Evolutionary conservation across 2,329 filamentous ascomycete genomes (phyloP).

Genomic region (Trichoderma atroviride): DNA sequence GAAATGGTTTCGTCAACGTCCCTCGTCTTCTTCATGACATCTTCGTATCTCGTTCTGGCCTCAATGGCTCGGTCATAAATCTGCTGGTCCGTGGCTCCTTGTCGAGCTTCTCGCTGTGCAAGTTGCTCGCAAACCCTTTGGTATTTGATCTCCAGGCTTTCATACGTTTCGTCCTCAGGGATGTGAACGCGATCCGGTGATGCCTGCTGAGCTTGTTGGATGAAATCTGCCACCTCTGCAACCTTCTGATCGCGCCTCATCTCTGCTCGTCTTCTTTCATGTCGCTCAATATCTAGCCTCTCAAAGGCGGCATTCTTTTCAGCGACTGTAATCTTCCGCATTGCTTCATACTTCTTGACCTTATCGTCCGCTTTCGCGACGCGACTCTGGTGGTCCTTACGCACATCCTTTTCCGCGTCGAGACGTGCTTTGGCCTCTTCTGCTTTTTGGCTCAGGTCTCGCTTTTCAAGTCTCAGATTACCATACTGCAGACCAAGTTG

Average conservation of each 20-base stretch:
- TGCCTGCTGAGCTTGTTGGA: constrained; percentile 55
- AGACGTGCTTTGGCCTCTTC: constrained; percentile 46
- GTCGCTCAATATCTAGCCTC: constrained; percentile 51
- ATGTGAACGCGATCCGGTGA: constrained; percentile 62
- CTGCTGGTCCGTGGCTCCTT: constrained; percentile 67
- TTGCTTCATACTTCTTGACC: constrained; percentile 50
- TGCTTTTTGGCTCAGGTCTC: constrained; percentile 49
- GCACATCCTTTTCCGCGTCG: constrained; percentile 40
- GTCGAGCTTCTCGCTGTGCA: constrained; percentile 55
- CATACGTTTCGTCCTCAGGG: constrained; percentile 63
- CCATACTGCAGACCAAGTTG: constrained; percentile 60
- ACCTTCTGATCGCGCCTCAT: constrained; percentile 51
- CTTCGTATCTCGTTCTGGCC: constrained; percentile 47
- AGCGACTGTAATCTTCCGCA: constrained; percentile 55
- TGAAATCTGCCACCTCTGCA: constrained; percentile 56
- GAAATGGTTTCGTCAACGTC: constrained; percentile 47
- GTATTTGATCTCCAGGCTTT: constrained; percentile 58
- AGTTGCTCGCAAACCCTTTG: constrained; percentile 61
- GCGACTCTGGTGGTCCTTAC: constrained; percentile 47
- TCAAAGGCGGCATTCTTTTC: constrained; percentile 66
- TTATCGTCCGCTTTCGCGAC: constrained; percentile 61
- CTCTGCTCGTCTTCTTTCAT: constrained; percentile 50
- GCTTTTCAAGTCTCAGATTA: constrained; percentile 52
- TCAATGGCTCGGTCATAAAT: constrained; percentile 56
- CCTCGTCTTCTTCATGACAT: constrained; percentile 47